Conservation (phyloP, 495 filamentous ascomycete genomes). For the Lindgomyces ingoldianus region DNA sequence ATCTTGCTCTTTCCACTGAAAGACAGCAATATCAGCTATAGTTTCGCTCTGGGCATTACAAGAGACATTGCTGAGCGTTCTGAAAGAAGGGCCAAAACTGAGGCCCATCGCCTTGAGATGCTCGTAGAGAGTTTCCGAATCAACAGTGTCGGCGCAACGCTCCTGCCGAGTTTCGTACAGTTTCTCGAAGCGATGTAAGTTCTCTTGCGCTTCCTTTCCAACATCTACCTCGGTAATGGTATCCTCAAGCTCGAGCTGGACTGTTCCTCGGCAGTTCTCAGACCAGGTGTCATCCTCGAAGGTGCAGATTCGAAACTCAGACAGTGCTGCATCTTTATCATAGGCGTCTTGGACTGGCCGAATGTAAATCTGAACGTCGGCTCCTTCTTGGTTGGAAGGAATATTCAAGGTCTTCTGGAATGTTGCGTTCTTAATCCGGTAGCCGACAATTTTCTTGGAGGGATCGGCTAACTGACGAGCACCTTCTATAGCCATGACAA, state of each 20-base stretch:
- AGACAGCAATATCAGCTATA: neutral
- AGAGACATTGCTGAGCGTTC: no score
- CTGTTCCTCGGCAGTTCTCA: neutral
- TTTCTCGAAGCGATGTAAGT: no score
- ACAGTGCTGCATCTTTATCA: neutral
- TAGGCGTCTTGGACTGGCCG: no score
- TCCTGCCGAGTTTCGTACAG: no score
- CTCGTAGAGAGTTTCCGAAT: no score
- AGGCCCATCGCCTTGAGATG: no score
- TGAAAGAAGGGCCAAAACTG: no score
- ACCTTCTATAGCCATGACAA: conserved; percentile 17
- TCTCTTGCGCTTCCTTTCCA: no score
- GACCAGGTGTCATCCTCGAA: neutral
- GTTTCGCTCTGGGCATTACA: no score
- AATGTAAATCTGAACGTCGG: neutral
- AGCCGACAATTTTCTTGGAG: neutral
- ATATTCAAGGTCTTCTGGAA: neutral
- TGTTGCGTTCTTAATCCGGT: neutral
- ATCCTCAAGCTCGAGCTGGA: neutral
- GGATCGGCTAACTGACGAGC: neutral
- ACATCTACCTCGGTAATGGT: neutral
- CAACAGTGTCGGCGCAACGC: no score
- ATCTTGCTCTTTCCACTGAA: neutral
- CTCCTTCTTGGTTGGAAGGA: neutral
- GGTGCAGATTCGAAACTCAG: neutral